Evolutionary conservation across 2,329 filamentous ascomycete species (phyloP).

Genomic region (Penicillium sp.): DNA sequence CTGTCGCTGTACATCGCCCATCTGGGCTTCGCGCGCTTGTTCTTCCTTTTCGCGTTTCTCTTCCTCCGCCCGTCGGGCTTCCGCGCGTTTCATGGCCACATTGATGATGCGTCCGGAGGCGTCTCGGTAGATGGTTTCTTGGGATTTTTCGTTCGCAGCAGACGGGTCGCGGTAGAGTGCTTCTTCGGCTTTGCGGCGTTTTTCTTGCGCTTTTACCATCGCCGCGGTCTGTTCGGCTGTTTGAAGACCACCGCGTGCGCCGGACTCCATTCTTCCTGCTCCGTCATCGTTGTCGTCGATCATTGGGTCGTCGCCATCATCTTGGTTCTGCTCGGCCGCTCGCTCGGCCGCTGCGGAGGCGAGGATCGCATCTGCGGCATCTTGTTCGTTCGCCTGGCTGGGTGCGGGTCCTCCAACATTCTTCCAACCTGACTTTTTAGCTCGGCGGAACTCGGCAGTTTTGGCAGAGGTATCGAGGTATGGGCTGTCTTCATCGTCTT

Average conservation of each 20-base stretch:
- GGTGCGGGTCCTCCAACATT: slow-evolving; percentile 55
- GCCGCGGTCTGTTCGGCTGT: slow-evolving; percentile 75
- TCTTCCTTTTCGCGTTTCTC: slow-evolving; percentile 66
- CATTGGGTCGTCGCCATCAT: slow-evolving; percentile 53
- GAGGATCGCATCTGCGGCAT: slow-evolving; percentile 77
- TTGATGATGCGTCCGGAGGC: slow-evolving; percentile 94
- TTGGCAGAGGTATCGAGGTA: slow-evolving; percentile 27
- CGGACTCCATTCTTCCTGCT: slow-evolving; percentile 75
- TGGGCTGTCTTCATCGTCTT: slow-evolving; percentile 43
- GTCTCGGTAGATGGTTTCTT: slow-evolving; percentile 93
- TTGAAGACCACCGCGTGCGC: slow-evolving; percentile 84
- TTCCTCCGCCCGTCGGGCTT: slow-evolving; percentile 77
- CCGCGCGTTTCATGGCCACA: slow-evolving; percentile 83
- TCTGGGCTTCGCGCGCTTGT: slow-evolving; percentile 68
- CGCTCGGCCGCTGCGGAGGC: slow-evolving; percentile 70
- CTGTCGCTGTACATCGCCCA: slow-evolving; percentile 80
- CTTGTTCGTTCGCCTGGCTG: slow-evolving; percentile 46
- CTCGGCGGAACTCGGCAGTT: slow-evolving; percentile 63
- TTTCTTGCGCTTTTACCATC: slow-evolving; percentile 67
- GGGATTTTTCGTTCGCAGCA: slow-evolving; percentile 48
- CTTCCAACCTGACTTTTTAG: slow-evolving; percentile 82
- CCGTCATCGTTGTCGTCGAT: slow-evolving; percentile 41
- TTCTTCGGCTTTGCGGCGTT: slow-evolving; percentile 48
- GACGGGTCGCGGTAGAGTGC: slow-evolving; percentile 43
- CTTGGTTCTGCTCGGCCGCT: slow-evolving; percentile 48